Evolutionary conservation across 768 basidiomycete species (phyloP).

Genomic region (Butyriboletus loyo): DNA sequence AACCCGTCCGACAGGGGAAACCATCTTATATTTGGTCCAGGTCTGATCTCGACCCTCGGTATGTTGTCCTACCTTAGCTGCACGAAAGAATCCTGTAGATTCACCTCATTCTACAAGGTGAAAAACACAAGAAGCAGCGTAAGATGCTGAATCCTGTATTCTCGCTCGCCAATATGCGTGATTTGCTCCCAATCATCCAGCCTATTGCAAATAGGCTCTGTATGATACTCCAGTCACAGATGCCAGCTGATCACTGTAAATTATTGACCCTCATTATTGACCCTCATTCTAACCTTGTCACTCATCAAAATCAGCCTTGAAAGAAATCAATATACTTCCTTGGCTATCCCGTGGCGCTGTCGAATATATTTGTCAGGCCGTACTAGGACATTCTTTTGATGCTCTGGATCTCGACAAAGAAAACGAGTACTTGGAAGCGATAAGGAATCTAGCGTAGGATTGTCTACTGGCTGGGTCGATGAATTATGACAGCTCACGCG

Average conservation of each 20-base stretch:
- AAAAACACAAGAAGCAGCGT: conserved; percentile 31
- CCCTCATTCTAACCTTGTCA: not conserved
- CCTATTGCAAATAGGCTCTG: conserved; percentile 32
- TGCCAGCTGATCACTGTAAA: conserved; percentile 26
- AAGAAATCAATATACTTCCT: conserved; percentile 33
- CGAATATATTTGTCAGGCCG: conserved; percentile 35
- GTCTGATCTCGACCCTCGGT: conserved; percentile 39
- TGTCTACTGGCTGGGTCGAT: not conserved
- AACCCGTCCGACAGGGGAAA: conserved; percentile 18
- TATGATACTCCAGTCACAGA: conserved; percentile 14
- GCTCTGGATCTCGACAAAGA: conserved; percentile 24
- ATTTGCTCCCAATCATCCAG: conserved; percentile 30
- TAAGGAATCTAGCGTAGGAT: conserved; percentile 32
- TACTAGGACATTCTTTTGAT: conserved; percentile 34
- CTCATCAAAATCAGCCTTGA: conserved; percentile 15
- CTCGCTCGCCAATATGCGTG: conserved; percentile 30
- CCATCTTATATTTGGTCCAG: conserved; percentile 35
- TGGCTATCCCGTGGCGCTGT: conserved; percentile 35
- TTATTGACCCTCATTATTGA: conserved; percentile 1
- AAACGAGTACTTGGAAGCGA: conserved; percentile 29
- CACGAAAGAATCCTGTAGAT: not conserved
- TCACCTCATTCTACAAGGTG: conserved; percentile 12
- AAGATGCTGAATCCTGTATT: conserved; percentile 36
- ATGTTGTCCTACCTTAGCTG: not conserved
- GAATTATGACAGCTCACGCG: not conserved